These are phyloP conservation scores for Collybia nuda DNA, from an alignment of 768 basidiomycete species.

Conservation along the genomic window DNA sequence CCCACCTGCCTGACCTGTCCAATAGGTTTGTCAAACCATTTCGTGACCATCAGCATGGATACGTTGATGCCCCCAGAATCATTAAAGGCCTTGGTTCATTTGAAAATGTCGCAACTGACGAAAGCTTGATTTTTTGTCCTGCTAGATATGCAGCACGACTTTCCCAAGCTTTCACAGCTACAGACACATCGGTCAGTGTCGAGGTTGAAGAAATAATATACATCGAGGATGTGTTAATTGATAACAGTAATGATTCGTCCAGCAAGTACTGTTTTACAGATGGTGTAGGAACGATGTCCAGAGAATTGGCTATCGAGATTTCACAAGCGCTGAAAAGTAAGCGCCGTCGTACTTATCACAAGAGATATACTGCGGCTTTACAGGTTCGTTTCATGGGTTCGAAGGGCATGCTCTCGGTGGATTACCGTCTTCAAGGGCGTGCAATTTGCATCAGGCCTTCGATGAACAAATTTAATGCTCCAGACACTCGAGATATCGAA, in stretches of 20 bases:
- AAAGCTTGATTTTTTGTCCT: constrained; percentile 52
- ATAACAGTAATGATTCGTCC: background rate
- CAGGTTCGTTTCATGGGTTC: constrained; percentile 65
- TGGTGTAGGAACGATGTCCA: constrained; percentile 67
- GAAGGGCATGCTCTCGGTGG: constrained; percentile 49
- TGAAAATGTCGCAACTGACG: constrained; percentile 42
- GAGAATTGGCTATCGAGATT: constrained; percentile 50
- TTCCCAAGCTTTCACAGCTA: constrained; percentile 75
- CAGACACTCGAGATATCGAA: constrained; percentile 37
- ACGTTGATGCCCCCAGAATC: constrained; percentile 45
- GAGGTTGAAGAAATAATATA: constrained; percentile 47
- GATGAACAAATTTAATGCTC: constrained; percentile 47
- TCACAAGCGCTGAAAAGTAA: constrained; percentile 37
- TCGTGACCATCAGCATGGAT: constrained; percentile 23
- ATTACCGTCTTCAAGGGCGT: constrained; percentile 32
- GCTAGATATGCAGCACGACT: constrained; percentile 72
- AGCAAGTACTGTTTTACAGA: constrained; percentile 60
- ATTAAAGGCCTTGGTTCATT: constrained; percentile 59
- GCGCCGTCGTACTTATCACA: constrained; percentile 30
- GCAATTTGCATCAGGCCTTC: constrained; percentile 40
- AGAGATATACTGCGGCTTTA: constrained; percentile 45
- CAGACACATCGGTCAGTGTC: constrained; percentile 53
- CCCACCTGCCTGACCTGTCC: background rate
- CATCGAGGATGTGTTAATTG: constrained; percentile 32
- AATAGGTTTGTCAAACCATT: constrained; percentile 67